phyloP scores from a whole-genome alignment of 1,284 basidiomycete species.

The Apiotrichum domesticum region DNA sequence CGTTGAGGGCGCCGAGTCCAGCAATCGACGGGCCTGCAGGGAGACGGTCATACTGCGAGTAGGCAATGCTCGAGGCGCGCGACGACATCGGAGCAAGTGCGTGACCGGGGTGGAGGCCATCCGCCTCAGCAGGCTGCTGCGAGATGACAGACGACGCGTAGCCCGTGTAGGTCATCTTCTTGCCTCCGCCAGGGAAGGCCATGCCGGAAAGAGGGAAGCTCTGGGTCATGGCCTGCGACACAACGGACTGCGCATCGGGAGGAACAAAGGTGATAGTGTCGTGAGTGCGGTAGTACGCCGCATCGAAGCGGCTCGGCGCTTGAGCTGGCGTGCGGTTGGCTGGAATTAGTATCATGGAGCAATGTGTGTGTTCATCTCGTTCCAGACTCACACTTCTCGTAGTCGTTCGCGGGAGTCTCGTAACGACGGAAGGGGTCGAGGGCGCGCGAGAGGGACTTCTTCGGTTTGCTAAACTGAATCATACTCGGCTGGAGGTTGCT shows the following conservation, averaged over 20 bases:
- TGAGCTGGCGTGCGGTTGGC: conserved; percentile 53
- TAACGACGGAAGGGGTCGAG: conserved; percentile 87
- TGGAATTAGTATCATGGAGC: neutral
- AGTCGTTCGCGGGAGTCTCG: conserved; percentile 65
- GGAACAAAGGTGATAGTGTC: conserved; percentile 92
- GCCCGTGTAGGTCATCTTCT: conserved; percentile 56
- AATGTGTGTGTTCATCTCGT: too few relatives aligned
- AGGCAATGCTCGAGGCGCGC: conserved; percentile 56
- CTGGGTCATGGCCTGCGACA: conserved; percentile 82
- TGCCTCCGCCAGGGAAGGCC: conserved; percentile 56
- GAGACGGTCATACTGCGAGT: conserved; percentile 70
- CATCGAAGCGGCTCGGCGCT: conserved; percentile 83
- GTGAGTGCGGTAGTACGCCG: conserved; percentile 90
- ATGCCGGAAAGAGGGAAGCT: conserved; percentile 63
- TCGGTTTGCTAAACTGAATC: conserved; percentile 97
- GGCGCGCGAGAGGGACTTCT: conserved; percentile 72
- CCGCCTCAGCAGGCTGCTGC: conserved; percentile 70
- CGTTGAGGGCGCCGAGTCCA: neutral
- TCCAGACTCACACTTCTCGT: conserved; percentile 40
- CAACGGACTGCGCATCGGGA: conserved; percentile 85
- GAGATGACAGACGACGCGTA: conserved; percentile 89
- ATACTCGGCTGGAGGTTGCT: conserved; percentile 95
- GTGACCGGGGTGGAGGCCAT: conserved; percentile 46
- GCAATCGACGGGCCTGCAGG: conserved; percentile 28
- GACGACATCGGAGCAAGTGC: conserved; percentile 17